Conservation (phyloP, 1,139 yeast species). For the Geotrichum cucujoidarum region DNA sequence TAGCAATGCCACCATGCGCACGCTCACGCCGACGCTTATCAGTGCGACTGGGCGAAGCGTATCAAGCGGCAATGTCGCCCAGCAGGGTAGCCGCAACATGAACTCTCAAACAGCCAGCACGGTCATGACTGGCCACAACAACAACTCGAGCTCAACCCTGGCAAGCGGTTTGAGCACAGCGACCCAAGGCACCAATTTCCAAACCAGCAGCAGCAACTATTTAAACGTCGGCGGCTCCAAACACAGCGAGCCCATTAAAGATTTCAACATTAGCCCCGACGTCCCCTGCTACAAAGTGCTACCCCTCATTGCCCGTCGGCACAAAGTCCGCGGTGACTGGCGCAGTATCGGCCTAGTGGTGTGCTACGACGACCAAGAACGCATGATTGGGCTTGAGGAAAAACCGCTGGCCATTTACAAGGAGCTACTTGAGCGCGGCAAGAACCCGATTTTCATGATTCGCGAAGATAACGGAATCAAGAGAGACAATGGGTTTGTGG, state of each 20-base stretch:
- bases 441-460: conserved; percentile 90
- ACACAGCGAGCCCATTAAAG: conserved; percentile 19
- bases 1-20: not conserved
- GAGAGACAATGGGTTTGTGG: conserved; percentile 30
- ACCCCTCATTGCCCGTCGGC: conserved; percentile 85
- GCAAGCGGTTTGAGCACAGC: not conserved
- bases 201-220: conserved; percentile 5
- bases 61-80: not conserved
- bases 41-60: not conserved
- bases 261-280: conserved; percentile 39
- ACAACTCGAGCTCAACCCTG: not conserved
- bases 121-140: not conserved
- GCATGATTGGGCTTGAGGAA: conserved; percentile 78
- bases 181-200: not conserved
- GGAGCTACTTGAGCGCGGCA: conserved; percentile 79
- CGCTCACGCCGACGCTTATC: conserved; percentile 6
- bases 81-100: not conserved
- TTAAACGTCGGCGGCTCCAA: conserved; percentile 2
- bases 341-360: conserved; percentile 82
- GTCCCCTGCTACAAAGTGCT: conserved; percentile 88
- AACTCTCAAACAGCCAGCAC: not conserved
- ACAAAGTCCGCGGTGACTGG: conserved; percentile 81
- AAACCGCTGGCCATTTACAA: conserved; percentile 86
- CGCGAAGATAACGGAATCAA: conserved; percentile 61
- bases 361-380: conserved; percentile 85